Evolutionary conservation across 2,329 filamentous ascomycete species (phyloP).

Genomic region (Neophaeococcomyces mojaviensis): DNA sequence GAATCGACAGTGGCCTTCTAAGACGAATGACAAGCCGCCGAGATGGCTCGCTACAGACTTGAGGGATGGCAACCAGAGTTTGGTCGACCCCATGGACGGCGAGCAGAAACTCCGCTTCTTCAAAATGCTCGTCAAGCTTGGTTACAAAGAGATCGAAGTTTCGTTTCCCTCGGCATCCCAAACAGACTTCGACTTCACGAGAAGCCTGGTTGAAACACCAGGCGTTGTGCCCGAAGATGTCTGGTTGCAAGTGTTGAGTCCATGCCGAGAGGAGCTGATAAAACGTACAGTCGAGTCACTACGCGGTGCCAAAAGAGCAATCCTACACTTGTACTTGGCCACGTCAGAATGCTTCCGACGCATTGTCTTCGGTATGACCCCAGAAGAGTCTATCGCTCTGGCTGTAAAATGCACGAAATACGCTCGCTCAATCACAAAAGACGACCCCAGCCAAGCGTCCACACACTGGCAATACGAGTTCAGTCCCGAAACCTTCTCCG

Average conservation of each 20-base stretch:
- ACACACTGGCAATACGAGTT: slow-evolving; percentile 50
- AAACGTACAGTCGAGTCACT: slow-evolving; percentile 80
- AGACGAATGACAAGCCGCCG: slow-evolving; percentile 73
- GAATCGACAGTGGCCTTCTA: slow-evolving; percentile 68
- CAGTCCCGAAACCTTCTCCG: slow-evolving; percentile 65
- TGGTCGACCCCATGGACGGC: slow-evolving; percentile 90
- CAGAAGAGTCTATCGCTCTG: slow-evolving; percentile 72
- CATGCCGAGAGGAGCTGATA: slow-evolving; percentile 88
- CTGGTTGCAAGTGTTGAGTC: slow-evolving; percentile 83
- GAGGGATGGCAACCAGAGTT: slow-evolving; percentile 87
- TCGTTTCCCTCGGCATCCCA: slow-evolving; percentile 92
- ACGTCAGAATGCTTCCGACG: slow-evolving; percentile 92
- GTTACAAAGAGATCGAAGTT: slow-evolving; percentile 97
- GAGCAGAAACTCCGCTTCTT: slow-evolving; percentile 95
- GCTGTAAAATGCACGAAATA: slow-evolving; percentile 81
- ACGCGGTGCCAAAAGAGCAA: slow-evolving; percentile 82
- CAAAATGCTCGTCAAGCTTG: slow-evolving; percentile 82
- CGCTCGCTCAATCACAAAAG: slow-evolving; percentile 83
- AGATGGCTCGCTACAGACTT: slow-evolving; percentile 86
- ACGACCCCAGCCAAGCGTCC: slow-evolving; percentile 50
- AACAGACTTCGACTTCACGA: slow-evolving; percentile 93
- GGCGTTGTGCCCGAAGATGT: slow-evolving; percentile 81
- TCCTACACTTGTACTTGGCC: slow-evolving; percentile 91
- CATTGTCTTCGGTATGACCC: slow-evolving; percentile 80
- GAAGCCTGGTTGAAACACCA: slow-evolving; percentile 75